These are phyloP conservation scores for Ophiostoma sp. DNA, from an alignment of 2,329 filamentous ascomycete genomes.

Conservation along the genomic window DNA sequence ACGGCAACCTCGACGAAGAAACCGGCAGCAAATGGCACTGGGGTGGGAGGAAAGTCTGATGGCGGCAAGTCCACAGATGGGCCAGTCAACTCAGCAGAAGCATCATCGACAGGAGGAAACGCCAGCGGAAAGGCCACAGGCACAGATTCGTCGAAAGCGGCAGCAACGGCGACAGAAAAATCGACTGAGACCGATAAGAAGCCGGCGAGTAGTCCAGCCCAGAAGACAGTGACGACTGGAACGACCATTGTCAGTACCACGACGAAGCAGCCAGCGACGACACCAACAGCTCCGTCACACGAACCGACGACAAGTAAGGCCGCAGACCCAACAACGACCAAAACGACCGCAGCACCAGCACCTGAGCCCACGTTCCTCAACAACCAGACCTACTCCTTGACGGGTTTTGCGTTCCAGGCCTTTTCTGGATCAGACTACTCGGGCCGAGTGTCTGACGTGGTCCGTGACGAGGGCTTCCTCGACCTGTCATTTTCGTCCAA, in stretches of 20 bases:
- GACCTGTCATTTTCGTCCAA: conserved; percentile 30
- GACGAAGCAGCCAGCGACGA: conserved; percentile 19
- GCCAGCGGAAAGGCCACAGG: too few species aligned
- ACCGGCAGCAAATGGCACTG: background rate
- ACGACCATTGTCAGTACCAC: background rate
- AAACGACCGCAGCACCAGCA: background rate
- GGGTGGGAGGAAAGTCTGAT: background rate
- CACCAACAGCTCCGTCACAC: background rate
- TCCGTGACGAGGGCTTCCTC: conserved; percentile 33
- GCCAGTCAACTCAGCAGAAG: background rate
- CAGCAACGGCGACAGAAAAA: background rate
- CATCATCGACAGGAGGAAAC: background rate
- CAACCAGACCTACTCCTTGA: conserved; percentile 31
- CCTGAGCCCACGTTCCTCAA: conserved; percentile 28
- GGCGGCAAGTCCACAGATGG: background rate
- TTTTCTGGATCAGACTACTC: conserved; percentile 34
- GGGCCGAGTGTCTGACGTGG: conserved; percentile 33
- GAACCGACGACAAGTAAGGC: background rate
- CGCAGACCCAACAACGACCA: background rate
- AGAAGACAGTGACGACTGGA: background rate
- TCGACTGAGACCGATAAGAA: background rate
- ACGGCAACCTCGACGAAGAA: background rate
- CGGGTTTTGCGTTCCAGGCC: conserved; percentile 38
- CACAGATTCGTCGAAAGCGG: background rate
- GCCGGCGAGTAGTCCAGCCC: background rate